Conservation (phyloP, 768 basidiomycete species). For the Pisolithus albus region DNA sequence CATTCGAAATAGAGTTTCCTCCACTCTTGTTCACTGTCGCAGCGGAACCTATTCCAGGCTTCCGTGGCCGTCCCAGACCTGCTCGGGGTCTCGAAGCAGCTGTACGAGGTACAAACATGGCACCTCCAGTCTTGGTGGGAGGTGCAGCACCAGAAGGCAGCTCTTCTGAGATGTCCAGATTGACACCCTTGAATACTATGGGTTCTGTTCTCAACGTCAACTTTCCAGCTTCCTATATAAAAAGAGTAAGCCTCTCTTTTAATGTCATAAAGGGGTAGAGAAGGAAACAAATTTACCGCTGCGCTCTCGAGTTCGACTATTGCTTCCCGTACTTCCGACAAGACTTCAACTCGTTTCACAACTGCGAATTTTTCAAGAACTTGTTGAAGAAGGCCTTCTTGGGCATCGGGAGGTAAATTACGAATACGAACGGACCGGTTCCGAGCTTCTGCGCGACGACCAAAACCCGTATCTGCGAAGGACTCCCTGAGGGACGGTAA, state of each 20-base stretch:
- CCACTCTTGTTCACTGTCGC: slow-evolving; percentile 10
- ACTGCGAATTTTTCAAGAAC: slow-evolving; percentile 67
- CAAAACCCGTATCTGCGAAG: slow-evolving; percentile 50
- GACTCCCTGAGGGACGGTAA: slow-evolving; percentile 26
- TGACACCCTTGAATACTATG: slow-evolving; percentile 58
- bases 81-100: slow-evolving; percentile 63
- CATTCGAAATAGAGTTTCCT: slow-evolving; percentile 2
- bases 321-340: slow-evolving; percentile 53
- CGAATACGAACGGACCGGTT: slow-evolving; percentile 71
- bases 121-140: slow-evolving; percentile 34
- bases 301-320: slow-evolving; percentile 59
- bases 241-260: background rate
- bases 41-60: slow-evolving; percentile 23
- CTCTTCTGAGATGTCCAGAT: slow-evolving; percentile 56
- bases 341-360: slow-evolving; percentile 71
- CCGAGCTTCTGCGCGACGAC: slow-evolving; percentile 47
- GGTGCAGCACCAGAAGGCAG: slow-evolving; percentile 29
- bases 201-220: slow-evolving; percentile 67
- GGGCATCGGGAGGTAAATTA: slow-evolving; percentile 67
- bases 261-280: background rate
- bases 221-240: slow-evolving; percentile 79
- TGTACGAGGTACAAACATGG: slow-evolving; percentile 59
- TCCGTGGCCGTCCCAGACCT: slow-evolving; percentile 56
- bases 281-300: slow-evolving; percentile 40
- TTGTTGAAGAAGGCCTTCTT: slow-evolving; percentile 92